These are phyloP conservation scores for Pythium monospermum DNA, from an alignment of 352 stramenopile species.

Conservation along the genomic window DNA sequence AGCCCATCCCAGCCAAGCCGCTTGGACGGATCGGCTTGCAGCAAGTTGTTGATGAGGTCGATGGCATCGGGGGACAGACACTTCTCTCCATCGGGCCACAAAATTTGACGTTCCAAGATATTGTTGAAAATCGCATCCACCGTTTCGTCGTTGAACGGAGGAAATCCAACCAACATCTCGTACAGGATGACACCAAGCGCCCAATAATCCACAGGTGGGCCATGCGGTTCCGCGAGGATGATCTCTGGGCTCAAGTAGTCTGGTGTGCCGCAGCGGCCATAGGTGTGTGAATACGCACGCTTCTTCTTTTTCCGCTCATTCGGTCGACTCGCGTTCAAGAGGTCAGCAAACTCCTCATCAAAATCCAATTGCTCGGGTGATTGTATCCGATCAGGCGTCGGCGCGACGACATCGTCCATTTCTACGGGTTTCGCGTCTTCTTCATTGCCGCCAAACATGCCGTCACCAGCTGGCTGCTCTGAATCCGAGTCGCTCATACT, in stretches of 20 bases:
- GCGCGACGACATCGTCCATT: slow-evolving; percentile 3
- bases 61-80: slow-evolving; percentile 75
- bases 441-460: slow-evolving; percentile 16
- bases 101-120: slow-evolving; percentile 77
- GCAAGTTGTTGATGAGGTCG: slow-evolving; percentile 75
- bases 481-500: slow-evolving; percentile 37
- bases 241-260: slow-evolving; percentile 90
- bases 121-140: slow-evolving; percentile 86
- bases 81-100: slow-evolving; percentile 87
- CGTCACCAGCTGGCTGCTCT: slow-evolving; percentile 13
- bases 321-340: slow-evolving; percentile 8
- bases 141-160: slow-evolving; percentile 87
- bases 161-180: slow-evolving; percentile 86
- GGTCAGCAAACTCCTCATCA: slow-evolving; percentile 22
- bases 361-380: slow-evolving; percentile 18
- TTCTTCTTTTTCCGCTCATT: slow-evolving; percentile 36
- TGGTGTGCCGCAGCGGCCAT: slow-evolving; percentile 77
- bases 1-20: slow-evolving; percentile 71
- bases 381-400: slow-evolving; percentile 1
- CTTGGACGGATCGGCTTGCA: slow-evolving; percentile 61
- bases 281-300: slow-evolving; percentile 41
- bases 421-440: not conserved
- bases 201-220: slow-evolving; percentile 85
- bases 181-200: slow-evolving; percentile 89
- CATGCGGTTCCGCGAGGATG: slow-evolving; percentile 62